These are phyloP conservation scores for Jackrogersella minutella DNA, from an alignment of 495 filamentous ascomycete genomes.

Conservation along the genomic window DNA sequence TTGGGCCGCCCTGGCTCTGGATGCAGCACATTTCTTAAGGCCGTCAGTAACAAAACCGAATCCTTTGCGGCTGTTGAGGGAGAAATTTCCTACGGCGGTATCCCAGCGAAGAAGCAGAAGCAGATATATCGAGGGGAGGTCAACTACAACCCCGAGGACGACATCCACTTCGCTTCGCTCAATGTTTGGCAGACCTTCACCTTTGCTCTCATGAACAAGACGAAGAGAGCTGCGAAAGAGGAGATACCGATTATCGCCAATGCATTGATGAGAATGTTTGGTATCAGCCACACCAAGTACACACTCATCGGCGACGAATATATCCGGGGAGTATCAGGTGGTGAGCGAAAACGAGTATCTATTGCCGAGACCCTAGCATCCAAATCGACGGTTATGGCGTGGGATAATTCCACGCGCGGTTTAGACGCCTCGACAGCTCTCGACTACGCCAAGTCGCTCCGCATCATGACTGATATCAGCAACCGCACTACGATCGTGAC, in stretches of 20 bases:
- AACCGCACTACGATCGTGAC: conserved; percentile 84
- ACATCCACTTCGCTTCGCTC: conserved; percentile 78
- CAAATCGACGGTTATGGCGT: conserved; percentile 61
- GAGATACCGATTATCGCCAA: conserved; percentile 74
- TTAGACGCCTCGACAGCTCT: conserved; percentile 81
- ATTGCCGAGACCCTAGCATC: conserved; percentile 62
- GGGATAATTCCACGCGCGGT: conserved; percentile 81
- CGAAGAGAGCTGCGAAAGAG: conserved; percentile 71
- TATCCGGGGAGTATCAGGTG: conserved; percentile 75
- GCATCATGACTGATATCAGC: conserved; percentile 84
- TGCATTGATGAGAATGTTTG: conserved; percentile 78
- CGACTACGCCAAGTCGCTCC: conserved; percentile 78
- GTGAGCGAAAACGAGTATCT: conserved; percentile 65
- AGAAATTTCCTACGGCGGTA: conserved; percentile 78
- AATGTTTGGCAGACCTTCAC: conserved; percentile 82
- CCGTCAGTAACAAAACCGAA: conserved; percentile 74
- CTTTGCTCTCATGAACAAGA: conserved; percentile 86
- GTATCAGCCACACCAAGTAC: conserved; percentile 80
- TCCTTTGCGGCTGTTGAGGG: conserved; percentile 73
- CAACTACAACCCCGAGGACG: conserved; percentile 84
- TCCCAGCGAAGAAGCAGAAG: conserved; percentile 71
- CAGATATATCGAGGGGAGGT: conserved; percentile 80
- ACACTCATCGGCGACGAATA: conserved; percentile 88
- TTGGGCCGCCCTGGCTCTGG: conserved; percentile 82
- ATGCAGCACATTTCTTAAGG: conserved; percentile 82